Conservation (phyloP, 768 basidiomycete genomes). For the Coprinopsis sp. region DNA sequence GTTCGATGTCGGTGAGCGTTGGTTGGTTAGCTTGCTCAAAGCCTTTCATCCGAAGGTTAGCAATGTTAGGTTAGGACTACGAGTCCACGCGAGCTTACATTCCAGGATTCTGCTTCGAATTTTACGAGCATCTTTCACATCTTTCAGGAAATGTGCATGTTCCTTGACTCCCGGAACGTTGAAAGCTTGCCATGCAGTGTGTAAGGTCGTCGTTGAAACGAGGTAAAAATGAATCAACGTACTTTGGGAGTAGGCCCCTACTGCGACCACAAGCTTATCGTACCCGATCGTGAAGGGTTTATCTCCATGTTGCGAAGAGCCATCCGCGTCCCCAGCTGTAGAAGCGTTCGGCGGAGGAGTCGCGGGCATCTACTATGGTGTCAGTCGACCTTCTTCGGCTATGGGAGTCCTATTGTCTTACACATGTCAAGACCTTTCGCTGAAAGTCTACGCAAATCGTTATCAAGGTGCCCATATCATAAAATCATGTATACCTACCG, state of each 20-base stretch:
- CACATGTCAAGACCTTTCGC: conserved; percentile 55
- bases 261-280: conserved; percentile 81
- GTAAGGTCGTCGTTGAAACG: not conserved
- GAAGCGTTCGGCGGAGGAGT: conserved; percentile 26
- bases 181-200: conserved; percentile 42
- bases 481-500: conserved; percentile 31
- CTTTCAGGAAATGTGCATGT: conserved; percentile 77
- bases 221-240: not conserved
- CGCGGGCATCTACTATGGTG: conserved; percentile 50
- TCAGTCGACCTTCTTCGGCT: not conserved
- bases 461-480: not conserved
- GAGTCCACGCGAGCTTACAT: conserved; percentile 37
- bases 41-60: conserved; percentile 29
- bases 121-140: conserved; percentile 67
- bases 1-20: conserved; percentile 66
- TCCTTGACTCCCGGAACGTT: conserved; percentile 74
- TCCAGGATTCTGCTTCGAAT: conserved; percentile 74
- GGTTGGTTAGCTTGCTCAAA: conserved; percentile 88
- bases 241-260: conserved; percentile 87
- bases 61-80: not conserved
- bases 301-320: conserved; percentile 1
- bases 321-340: not conserved
- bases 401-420: conserved; percentile 23
- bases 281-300: conserved; percentile 56
- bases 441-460: conserved; percentile 45